Evolutionary conservation across 148 eudicot genomes (phyloP).

Genomic region (Nepenthes gracilis): DNA sequence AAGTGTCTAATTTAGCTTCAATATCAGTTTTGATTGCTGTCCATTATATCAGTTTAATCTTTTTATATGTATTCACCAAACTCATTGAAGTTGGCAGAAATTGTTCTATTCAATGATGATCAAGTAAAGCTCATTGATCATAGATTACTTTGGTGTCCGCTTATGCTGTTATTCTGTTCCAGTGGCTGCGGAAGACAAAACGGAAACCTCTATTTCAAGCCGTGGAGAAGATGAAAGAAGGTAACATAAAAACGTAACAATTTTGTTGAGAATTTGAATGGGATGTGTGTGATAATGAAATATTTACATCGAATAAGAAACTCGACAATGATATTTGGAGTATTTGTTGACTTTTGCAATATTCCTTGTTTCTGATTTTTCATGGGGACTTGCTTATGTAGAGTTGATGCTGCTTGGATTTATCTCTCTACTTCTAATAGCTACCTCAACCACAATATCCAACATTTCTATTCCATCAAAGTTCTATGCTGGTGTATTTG

Average conservation of each 20-base stretch:
- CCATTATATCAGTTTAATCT: too few species aligned
- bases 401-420: conserved; percentile 98
- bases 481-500: conserved; percentile 64
- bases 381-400: conserved; percentile 20
- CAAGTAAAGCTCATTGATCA: not conserved
- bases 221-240: conserved; percentile 99
- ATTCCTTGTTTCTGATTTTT: conserved; percentile 3
- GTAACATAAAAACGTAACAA: conserved; percentile 14
- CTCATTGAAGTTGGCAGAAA: not conserved
- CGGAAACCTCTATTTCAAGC: conserved; percentile 83
- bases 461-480: conserved; percentile 72
- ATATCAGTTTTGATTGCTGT: too few species aligned
- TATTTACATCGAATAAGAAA: not conserved
- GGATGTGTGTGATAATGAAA: not conserved
- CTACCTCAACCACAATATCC: conserved; percentile 79
- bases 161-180: conserved; percentile 10
- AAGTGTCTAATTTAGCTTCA: too few species aligned
- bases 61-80: too few species aligned
- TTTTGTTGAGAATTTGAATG: not conserved
- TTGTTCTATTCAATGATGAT: not conserved
- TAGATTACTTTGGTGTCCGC: not conserved
- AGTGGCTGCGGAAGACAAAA: conserved; percentile 83
- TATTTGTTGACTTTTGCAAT: not conserved
- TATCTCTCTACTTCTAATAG: conserved; percentile 83
- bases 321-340: not conserved